Evolutionary conservation across 768 basidiomycete species (phyloP), one percentile per base, ranked within the genome.

Genomic region (Amanita rubescens): DNA sequence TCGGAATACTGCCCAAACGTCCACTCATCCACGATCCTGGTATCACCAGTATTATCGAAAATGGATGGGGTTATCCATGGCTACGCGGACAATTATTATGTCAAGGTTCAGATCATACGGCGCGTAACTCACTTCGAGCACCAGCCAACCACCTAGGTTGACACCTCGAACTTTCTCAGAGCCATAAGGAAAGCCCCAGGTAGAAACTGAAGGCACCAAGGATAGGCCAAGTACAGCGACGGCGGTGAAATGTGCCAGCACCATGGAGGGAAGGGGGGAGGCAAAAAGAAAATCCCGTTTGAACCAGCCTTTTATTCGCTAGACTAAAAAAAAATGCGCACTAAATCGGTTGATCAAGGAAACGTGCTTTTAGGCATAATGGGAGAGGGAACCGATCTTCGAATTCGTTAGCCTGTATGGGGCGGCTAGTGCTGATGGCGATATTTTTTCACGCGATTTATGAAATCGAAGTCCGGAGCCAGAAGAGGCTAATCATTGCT

Each of bases 31-130:
- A 86, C 73, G 60, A 85, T 84, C 56, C 67, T 67, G 49, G 53
- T 58, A 62, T 79, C 64, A 19, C 80, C 81, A 0, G 86, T 87
- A 62, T 79, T 73, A 54, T 87, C 82, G 63, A 88, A 90, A 5
- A 90, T 61, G 43, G 80, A 82, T 27, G 87, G 87, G 0, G 86
- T 88, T 60, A 90, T 85, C 85, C 85, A 90, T 7, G 87, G 85
- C 83, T 80, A 55, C 48, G 8, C 27, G 27, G 45, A 19, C 51
- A 32, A 34, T 27, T 43, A n/a, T 44, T 38, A 42, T 55, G 42
- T 37, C 25, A 37, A 56, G 65, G 48, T 22, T 22, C 22, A 19
- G 46, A 33, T 7, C 39, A 30, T 30, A 50, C 15, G 41, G 5
- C 53, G 27, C 14, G 32, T 14, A 17, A 59, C 61, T 32, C 54